phyloP scores from a whole-genome alignment of 441 rosid species.

The Adansonia rubrostipa region DNA sequence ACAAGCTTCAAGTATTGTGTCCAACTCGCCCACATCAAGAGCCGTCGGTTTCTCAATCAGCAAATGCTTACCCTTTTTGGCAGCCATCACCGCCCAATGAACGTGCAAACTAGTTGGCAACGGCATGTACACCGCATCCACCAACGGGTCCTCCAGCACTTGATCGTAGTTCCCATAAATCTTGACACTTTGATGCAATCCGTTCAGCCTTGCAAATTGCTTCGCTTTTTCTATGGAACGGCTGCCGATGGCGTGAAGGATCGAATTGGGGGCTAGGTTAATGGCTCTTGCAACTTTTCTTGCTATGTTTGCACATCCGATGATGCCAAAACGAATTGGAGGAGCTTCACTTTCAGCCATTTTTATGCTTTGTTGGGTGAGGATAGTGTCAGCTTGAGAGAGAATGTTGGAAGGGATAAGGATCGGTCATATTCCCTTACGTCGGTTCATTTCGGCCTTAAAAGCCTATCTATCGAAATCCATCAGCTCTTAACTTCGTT shows the following conservation, averaged over 20 bases:
- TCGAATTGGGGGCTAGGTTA: constrained; percentile 41
- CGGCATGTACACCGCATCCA: constrained; percentile 56
- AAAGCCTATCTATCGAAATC: not conserved
- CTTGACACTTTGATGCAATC: constrained; percentile 36
- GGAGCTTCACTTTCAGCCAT: constrained; percentile 30
- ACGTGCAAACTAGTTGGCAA: constrained; percentile 46
- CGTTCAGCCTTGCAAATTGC: constrained; percentile 40
- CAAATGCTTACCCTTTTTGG: constrained; percentile 48
- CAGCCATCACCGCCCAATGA: constrained; percentile 54
- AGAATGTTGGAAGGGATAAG: not conserved
- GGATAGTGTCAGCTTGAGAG: not conserved
- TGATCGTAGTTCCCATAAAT: constrained; percentile 53
- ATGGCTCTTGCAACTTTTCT: constrained; percentile 53
- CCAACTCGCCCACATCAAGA: constrained; percentile 45
- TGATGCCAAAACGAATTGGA: constrained; percentile 49
- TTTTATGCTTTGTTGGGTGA: not conserved
- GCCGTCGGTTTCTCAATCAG: constrained; percentile 60
- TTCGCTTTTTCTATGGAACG: constrained; percentile 51
- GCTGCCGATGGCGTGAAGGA: constrained; percentile 52
- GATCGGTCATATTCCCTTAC: not conserved
- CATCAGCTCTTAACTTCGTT: no score
- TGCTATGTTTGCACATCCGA: constrained; percentile 57
- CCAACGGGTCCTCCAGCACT: constrained; percentile 41
- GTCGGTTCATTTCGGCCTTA: not conserved
- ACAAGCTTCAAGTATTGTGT: constrained; percentile 45